These are phyloP conservation scores for Trametes cinnabarina DNA, from an alignment of 768 basidiomycete genomes.

Conservation along the genomic window DNA sequence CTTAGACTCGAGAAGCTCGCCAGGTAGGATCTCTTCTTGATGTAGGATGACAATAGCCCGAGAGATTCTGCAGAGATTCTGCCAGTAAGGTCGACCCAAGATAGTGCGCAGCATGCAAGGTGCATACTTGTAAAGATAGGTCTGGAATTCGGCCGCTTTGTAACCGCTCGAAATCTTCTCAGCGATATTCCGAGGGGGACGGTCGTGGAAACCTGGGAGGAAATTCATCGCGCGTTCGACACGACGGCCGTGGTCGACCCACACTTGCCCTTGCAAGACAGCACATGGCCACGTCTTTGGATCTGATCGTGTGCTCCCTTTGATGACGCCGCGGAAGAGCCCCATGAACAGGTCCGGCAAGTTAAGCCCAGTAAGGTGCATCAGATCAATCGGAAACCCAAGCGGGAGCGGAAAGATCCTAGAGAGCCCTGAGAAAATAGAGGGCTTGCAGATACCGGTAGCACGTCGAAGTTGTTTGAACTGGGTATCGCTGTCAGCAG, in stretches of 20 bases:
- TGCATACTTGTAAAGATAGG: too few species aligned
- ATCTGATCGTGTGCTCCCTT: conserved; percentile 19
- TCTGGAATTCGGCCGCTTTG: too few species aligned
- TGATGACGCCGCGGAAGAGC: conserved; percentile 34
- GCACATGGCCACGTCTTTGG: conserved; percentile 32
- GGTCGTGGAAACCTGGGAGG: conserved; percentile 41
- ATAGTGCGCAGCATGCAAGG: too few species aligned
- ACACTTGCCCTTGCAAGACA: conserved; percentile 9
- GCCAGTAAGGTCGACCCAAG: too few species aligned
- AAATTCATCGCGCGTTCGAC: conserved; percentile 33
- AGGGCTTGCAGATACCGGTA: conserved; percentile 38
- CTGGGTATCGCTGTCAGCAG: conserved; percentile 35
- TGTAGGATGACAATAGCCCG: too few species aligned
- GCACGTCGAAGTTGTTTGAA: conserved; percentile 27
- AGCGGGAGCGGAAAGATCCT: conserved; percentile 2
- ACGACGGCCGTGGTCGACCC: not conserved
- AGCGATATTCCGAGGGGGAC: conserved; percentile 39
- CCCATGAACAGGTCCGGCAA: conserved; percentile 33
- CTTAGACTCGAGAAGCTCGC: too few species aligned
- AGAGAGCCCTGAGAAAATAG: conserved; percentile 32
- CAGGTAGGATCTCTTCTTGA: too few species aligned
- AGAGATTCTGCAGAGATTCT: too few species aligned
- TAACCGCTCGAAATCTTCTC: conserved; percentile 26
- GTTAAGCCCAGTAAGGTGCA: conserved; percentile 41
- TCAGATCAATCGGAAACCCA: conserved; percentile 35